phyloP scores from a whole-genome alignment of 768 basidiomycete genomes.

The Myochromella boudieri region DNA sequence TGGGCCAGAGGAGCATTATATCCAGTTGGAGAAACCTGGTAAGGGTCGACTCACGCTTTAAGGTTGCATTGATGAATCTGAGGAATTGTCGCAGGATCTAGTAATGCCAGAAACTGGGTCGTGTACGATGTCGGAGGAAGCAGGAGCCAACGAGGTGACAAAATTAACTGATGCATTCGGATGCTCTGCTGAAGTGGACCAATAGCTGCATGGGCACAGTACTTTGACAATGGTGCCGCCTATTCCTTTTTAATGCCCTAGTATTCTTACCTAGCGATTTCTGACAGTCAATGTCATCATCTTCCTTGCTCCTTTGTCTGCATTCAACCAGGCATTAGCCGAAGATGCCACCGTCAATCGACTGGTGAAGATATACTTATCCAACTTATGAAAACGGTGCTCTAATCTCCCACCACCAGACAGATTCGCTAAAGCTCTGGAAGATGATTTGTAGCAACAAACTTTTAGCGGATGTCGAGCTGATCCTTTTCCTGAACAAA shows the following conservation, averaged over 20 bases:
- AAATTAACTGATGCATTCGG: neutral
- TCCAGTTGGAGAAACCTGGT: slow-evolving; percentile 45
- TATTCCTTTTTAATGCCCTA: neutral
- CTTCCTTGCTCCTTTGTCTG: slow-evolving; percentile 65
- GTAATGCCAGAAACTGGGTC: slow-evolving; percentile 49
- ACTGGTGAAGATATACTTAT: slow-evolving; percentile 37
- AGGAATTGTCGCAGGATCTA: slow-evolving; percentile 16
- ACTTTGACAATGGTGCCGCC: slow-evolving; percentile 60
- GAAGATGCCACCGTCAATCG: slow-evolving; percentile 62
- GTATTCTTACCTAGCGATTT: slow-evolving; percentile 1
- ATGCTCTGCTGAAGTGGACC: neutral
- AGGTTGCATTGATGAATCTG: neutral
- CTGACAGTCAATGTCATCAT: slow-evolving; percentile 58
- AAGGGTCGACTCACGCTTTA: slow-evolving; percentile 6
- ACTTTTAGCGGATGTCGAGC: slow-evolving; percentile 49
- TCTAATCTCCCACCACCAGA: slow-evolving; percentile 27
- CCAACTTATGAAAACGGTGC: neutral
- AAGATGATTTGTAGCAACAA: slow-evolving; percentile 59
- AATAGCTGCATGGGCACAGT: slow-evolving; percentile 67
- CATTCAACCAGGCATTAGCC: slow-evolving; percentile 61
- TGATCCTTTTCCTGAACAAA: slow-evolving; percentile 66
- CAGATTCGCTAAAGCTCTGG: slow-evolving; percentile 60
- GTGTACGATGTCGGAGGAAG: slow-evolving; percentile 71
- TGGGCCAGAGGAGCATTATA: slow-evolving; percentile 63
- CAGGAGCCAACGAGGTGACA: slow-evolving; percentile 52